Conservation (phyloP, 2,329 filamentous ascomycete genomes). For the Pezicula rhizophila region DNA sequence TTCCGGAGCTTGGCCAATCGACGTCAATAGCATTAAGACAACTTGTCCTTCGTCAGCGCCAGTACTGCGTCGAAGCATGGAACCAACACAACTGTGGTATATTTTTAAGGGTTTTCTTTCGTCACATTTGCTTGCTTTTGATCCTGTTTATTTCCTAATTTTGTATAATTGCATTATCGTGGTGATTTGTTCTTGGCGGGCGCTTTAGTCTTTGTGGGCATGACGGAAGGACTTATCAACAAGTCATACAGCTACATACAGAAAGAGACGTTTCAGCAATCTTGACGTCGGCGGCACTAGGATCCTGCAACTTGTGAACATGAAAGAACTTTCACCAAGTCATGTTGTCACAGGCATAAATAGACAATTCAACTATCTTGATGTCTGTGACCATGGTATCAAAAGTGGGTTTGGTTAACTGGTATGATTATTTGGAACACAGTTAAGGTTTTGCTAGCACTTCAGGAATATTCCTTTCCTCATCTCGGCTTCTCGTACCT, state of each 20-base stretch:
- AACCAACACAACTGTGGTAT: too few relatives aligned
- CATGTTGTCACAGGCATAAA: too few relatives aligned
- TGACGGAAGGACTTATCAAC: background rate
- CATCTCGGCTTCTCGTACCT: slow-evolving; percentile 79
- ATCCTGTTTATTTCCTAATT: too few relatives aligned
- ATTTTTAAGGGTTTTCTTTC: too few relatives aligned
- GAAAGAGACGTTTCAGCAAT: background rate
- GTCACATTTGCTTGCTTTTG: too few relatives aligned
- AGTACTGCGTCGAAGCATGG: too few relatives aligned
- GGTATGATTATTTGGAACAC: background rate
- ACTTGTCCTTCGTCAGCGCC: too few relatives aligned
- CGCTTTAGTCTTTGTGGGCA: background rate
- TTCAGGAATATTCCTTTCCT: slow-evolving; percentile 77
- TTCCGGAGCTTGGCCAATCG: too few relatives aligned
- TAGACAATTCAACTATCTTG: background rate
- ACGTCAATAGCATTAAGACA: too few relatives aligned
- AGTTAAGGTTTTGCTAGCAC: slow-evolving; percentile 45
- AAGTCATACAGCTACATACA: background rate
- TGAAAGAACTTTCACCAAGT: too few relatives aligned
- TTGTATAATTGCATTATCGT: too few relatives aligned
- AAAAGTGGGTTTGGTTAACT: background rate
- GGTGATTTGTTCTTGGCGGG: background rate
- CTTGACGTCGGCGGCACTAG: background rate
- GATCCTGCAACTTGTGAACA: too few relatives aligned
- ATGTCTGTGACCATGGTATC: background rate